Base-by-base conservation (phyloP, 345 rosid genomes). In the Ceriops zippeliana region DNA sequence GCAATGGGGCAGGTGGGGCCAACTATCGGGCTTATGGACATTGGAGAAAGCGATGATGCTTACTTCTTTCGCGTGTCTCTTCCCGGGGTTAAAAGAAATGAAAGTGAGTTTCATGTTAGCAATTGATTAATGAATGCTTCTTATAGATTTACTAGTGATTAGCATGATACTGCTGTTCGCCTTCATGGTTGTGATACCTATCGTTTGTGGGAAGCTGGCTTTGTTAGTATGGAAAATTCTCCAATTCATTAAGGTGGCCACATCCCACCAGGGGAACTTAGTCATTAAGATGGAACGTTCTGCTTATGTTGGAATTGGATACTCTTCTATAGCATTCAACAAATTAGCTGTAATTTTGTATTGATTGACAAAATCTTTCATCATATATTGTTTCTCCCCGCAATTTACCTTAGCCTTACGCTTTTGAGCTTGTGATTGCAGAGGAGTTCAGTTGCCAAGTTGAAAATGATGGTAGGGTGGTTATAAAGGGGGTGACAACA, bases 401-500 rank as follows among this genome's bases (percentile, higher is more conserved):
- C 9, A 34, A 7, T 54, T 6, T 52, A 6, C 19, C 16, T 31
- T 66, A 10, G 21, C 47, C 13, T 66, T 66, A 32, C 20, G 28
- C 7, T 20, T 69, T 52, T 65, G 27, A 69, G 56, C 73, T 72
- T 65, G 15, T 46, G 67, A 35, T 15, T 80, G 70, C 89, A 90
- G 98, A 79, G 78, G 86, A 83, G 21, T 93, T 93, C 82, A 80
- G 80, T 26, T 93, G 93, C 46, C 78, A 75, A 16, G 76, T 93
- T 6, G 81, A 83, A 52, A 78, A 82, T 13, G 84, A 83, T 28
- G 97, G 93, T 26, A 84, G 38, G 66, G 78, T 92, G 58, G 16
- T 67, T 22, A 83, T 90, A 64, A 85, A 82, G 63, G 96, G 97
- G 38, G 70, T 83, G 24, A 85, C 89, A 4, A 85, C 83, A 2